Conservation (phyloP, 192 early-diverging fungal genomes). For the Pilobolus umbonatus region DNA sequence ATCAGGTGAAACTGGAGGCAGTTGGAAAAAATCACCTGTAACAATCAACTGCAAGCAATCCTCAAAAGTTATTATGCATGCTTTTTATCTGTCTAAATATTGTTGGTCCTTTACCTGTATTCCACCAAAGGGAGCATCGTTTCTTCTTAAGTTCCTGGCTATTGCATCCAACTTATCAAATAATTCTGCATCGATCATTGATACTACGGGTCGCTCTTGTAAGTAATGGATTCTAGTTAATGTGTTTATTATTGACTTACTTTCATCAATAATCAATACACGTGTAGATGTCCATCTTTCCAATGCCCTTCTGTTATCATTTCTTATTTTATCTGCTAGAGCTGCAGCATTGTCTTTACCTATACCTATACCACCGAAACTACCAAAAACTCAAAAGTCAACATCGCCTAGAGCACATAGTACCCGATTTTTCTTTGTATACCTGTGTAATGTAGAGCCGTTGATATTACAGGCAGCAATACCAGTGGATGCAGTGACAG, state of each 20-base stretch:
- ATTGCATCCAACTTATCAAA: slow-evolving; percentile 71
- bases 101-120: slow-evolving; percentile 58
- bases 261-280: slow-evolving; percentile 75
- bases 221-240: not conserved
- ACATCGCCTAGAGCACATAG: not conserved
- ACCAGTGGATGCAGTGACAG: slow-evolving; percentile 71
- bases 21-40: slow-evolving; percentile 80
- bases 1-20: slow-evolving; percentile 62
- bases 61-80: not conserved
- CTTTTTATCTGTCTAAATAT: not conserved
- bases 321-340: slow-evolving; percentile 27
- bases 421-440: not conserved
- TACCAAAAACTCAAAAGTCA: slow-evolving; percentile 7
- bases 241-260: slow-evolving; percentile 16
- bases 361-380: slow-evolving; percentile 64
- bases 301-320: slow-evolving; percentile 17
- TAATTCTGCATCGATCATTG: slow-evolving; percentile 69
- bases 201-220: slow-evolving; percentile 32
- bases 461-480: slow-evolving; percentile 78
- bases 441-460: slow-evolving; percentile 65
- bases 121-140: slow-evolving; percentile 62
- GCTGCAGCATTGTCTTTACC: slow-evolving; percentile 36
- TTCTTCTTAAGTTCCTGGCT: slow-evolving; percentile 48
- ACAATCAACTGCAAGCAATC: too few species aligned
- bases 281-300: slow-evolving; percentile 56